A percentile compares a stretch with the other conserved stretches of the same genome.
phyloP scores from a whole-genome alignment of 805 yeast genomes.

The Candida palmyrensis region DNA sequence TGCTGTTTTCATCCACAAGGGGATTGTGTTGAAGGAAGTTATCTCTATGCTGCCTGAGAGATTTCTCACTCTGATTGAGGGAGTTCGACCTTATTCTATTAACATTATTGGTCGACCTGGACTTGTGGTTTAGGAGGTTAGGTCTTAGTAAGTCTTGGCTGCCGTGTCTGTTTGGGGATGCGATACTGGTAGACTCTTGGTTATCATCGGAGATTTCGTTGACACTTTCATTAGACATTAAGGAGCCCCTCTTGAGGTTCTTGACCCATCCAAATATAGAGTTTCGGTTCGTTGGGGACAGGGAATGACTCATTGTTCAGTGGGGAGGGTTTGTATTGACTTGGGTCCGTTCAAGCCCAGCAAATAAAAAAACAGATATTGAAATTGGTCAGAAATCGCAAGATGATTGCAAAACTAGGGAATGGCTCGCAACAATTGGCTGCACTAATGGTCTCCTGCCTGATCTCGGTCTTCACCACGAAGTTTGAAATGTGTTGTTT shows the following conservation, averaged over 20 bases:
- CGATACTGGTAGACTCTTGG: slow-evolving; percentile 1
- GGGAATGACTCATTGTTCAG: slow-evolving; percentile 29
- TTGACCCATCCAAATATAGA: slow-evolving; percentile 43
- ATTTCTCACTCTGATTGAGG: slow-evolving; percentile 22
- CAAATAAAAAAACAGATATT: too few species aligned
- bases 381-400: neutral
- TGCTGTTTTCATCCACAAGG: slow-evolving; percentile 41
- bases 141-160: slow-evolving; percentile 3
- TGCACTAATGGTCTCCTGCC: too few species aligned
- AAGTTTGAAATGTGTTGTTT: too few species aligned
- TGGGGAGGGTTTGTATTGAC: neutral
- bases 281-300: slow-evolving; percentile 33
- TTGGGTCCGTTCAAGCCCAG: too few species aligned
- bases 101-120: slow-evolving; percentile 46
- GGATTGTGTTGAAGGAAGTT: slow-evolving; percentile 42
- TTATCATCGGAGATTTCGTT: slow-evolving; percentile 21
- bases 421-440: too few species aligned
- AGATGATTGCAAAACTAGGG: neutral
- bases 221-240: slow-evolving; percentile 33
- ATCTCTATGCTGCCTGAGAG: slow-evolving; percentile 45
- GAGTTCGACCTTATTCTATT: slow-evolving; percentile 35
- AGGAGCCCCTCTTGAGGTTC: slow-evolving; percentile 32
- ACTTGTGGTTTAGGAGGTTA: slow-evolving; percentile 39
- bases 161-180: slow-evolving; percentile 7
- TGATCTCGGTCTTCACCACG: too few species aligned